Conservation (phyloP, 768 basidiomycete species). For the Tylopilus plumbeoviolaceoides region DNA sequence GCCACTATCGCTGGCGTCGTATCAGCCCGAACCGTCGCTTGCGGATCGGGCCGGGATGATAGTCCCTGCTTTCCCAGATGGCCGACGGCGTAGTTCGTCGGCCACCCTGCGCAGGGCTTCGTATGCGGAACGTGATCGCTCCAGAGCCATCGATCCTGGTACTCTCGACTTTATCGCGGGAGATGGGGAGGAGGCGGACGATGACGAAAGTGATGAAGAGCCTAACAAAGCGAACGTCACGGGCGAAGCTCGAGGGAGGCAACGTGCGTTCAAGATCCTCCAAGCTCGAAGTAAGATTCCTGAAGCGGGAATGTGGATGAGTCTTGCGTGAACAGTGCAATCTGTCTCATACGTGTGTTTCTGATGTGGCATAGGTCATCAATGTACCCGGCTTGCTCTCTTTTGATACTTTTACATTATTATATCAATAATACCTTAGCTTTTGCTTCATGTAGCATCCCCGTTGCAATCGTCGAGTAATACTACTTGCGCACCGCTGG, state of each 20-base stretch:
- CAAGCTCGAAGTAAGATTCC: slow-evolving; percentile 67
- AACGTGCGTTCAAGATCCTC: slow-evolving; percentile 63
- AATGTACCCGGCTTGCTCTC: slow-evolving; percentile 6
- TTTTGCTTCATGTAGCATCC: slow-evolving; percentile 27
- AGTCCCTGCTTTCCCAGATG: slow-evolving; percentile 25
- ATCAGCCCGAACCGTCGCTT: slow-evolving; percentile 49
- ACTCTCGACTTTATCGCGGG: slow-evolving; percentile 55
- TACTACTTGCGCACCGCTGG: slow-evolving; percentile 13
- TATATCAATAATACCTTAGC: slow-evolving; percentile 30
- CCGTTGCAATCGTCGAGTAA: slow-evolving; percentile 22
- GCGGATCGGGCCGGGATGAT: slow-evolving; percentile 34
- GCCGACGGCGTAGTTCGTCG: slow-evolving; percentile 34
- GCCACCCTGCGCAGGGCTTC: slow-evolving; percentile 53
- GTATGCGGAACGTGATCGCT: slow-evolving; percentile 67
- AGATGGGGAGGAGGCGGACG: slow-evolving; percentile 48
- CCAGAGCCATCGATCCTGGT: slow-evolving; percentile 64
- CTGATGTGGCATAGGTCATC: slow-evolving; percentile 8
- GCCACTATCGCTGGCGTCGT: slow-evolving; percentile 51
- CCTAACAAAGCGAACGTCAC: slow-evolving; percentile 14
- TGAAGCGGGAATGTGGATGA: slow-evolving; percentile 76
- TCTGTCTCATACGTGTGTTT: slow-evolving; percentile 1
- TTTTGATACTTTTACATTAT: slow-evolving; percentile 23
- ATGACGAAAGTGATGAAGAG: slow-evolving; percentile 29
- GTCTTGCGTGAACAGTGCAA: slow-evolving; percentile 46
- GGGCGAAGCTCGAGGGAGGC: slow-evolving; percentile 45